These are phyloP conservation scores for Exophiala sp. DNA, from an alignment of 2,329 filamentous ascomycete species.

Conservation along the genomic window DNA sequence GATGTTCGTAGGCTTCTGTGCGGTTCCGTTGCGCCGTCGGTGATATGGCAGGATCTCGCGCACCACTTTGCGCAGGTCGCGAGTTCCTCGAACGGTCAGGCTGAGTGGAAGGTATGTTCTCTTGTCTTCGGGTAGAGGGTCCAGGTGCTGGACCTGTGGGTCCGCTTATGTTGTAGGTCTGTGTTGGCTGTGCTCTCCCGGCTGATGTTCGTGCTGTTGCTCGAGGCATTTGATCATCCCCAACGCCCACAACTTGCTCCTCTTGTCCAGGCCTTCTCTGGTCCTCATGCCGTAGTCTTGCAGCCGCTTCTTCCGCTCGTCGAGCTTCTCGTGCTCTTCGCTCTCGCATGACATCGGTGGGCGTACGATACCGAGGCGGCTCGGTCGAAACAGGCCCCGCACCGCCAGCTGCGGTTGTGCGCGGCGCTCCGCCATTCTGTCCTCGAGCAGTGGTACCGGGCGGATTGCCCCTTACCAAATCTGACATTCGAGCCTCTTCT, in stretches of 20 bases:
- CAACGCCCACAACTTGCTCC: conserved; percentile 57
- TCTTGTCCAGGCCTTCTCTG: conserved; percentile 48
- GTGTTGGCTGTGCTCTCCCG: conserved; percentile 13
- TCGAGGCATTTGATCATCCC: conserved; percentile 44
- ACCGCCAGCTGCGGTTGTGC: conserved; percentile 39
- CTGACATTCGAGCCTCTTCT: conserved; percentile 89
- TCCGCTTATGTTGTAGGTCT: conserved; percentile 19
- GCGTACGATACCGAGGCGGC: conserved; percentile 68
- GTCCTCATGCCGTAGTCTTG: conserved; percentile 48
- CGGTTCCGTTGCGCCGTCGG: conserved; percentile 24
- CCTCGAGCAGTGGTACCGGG: conserved; percentile 42
- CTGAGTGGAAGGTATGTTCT: conserved; percentile 27
- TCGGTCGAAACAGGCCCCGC: conserved; percentile 50
- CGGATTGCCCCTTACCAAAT: conserved; percentile 63
- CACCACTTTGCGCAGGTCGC: conserved; percentile 22
- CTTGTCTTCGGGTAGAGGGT: conserved; percentile 18
- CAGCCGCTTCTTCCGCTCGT: conserved; percentile 64
- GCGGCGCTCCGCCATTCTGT: conserved; percentile 53
- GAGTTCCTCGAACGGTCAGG: conserved; percentile 13
- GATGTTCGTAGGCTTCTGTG: conserved; percentile 27
- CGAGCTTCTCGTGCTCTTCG: conserved; percentile 72
- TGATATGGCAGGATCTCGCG: conserved; percentile 19
- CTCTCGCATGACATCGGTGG: conserved; percentile 87
- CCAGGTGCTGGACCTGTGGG: conserved; percentile 6
- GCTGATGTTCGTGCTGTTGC: conserved; percentile 18